Evolutionary conservation across 169 alveolate species (phyloP).

Genomic region (Cystoisospora suis): DNA sequence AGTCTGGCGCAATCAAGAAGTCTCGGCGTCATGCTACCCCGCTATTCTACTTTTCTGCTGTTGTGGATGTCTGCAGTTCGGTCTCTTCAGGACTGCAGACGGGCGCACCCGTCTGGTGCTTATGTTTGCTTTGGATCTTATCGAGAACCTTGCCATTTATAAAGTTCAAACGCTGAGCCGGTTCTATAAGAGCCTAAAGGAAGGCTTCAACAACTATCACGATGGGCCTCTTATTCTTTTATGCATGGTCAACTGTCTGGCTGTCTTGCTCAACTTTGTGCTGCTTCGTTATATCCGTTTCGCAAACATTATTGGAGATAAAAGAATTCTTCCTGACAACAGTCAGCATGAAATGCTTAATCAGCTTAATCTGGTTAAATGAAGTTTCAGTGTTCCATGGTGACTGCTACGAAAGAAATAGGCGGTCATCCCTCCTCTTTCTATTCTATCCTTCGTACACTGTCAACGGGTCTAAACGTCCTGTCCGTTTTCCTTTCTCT

Average conservation of each 20-base stretch:
- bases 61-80: conserved; percentile 47
- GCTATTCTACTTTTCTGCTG: neutral
- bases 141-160: conserved; percentile 37
- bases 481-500: too few species aligned
- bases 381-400: too few species aligned
- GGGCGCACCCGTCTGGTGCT: conserved; percentile 60
- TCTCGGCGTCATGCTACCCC: too few species aligned
- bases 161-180: conserved; percentile 50
- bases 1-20: too few species aligned
- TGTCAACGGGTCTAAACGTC: too few species aligned
- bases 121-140: conserved; percentile 52
- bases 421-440: too few species aligned
- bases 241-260: conserved; percentile 58
- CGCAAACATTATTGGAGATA: conserved; percentile 58
- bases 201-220: conserved; percentile 58
- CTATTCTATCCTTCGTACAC: too few species aligned
- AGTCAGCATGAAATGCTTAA: conserved; percentile 52
- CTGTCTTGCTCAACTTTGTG: conserved; percentile 48
- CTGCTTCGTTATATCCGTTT: conserved; percentile 60
- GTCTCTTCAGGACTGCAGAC: conserved; percentile 44
- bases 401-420: too few species aligned
- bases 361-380: conserved; percentile 50
- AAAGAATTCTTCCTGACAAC: conserved; percentile 55
- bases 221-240: conserved; percentile 44
- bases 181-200: conserved; percentile 49